Base-by-base conservation (phyloP, 768 basidiomycete species). In the Kwoniella europaea region DNA sequence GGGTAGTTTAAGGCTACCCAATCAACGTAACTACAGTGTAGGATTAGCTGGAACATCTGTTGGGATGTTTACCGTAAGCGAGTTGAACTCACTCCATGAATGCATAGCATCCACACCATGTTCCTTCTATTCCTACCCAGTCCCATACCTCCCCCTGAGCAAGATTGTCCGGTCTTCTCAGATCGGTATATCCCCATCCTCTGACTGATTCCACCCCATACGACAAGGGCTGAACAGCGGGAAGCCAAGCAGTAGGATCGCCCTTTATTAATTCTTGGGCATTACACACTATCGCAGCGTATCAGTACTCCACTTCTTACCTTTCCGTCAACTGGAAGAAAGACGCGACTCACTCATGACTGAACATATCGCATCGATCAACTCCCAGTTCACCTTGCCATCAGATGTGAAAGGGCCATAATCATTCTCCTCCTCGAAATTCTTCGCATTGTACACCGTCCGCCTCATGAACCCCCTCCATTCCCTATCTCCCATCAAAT, bases 61-160 rank as follows among this genome's bases (percentile, higher is more conserved):
- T 12, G 24, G 2, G 20, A 16, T 54, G 15, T 41, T 27, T 6
- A 24, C 15, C 3, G n/a, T 60, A 24, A 54, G 24, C 16, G 16
- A 4, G 58, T n/a, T 18, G 16, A 3, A 63, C 69, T 67, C 57
- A 83, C 76, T 83, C 82, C 27, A 83, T 60, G 68, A 83, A 83
- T 22, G 82, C 81, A 71, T 83, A 83, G 2, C 77, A 77, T n/a
- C 82, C 82, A 35, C 72, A 71, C 82, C 82, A 82, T 1, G 54
- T 27, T 0, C 82, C 81, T 44, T 73, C 67, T 0, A 83, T 77
- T 10, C 73, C 79, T 10, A 81, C 82, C 82, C 82, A 83, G 66
- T 83, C 82, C 75, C 72, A 75, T 0, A 77, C 52, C 29, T 76
- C 74, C 7, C 55, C 74, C 1, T 76, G 68, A 1, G 54, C 71